Evolutionary conservation across 2,329 filamentous ascomycete genomes (phyloP), one percentile per base, ranked within the genome.

Genomic region (Huntiella omanensis): DNA sequence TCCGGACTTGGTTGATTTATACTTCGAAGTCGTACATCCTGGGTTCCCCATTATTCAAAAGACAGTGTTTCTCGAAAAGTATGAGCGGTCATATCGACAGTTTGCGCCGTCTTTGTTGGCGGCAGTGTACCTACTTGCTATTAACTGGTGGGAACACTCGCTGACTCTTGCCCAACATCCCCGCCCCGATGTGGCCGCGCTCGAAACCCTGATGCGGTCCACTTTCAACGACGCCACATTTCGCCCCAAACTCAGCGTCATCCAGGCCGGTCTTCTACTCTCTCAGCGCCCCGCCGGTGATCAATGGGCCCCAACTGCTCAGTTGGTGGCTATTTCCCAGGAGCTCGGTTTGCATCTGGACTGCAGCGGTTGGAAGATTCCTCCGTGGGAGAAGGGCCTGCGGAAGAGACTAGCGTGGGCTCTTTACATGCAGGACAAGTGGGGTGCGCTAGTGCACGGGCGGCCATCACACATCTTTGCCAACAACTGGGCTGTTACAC

Each of bases 371-470:
- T 94, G 87, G 87, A 83, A 83, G 51, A 88, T 94, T 46, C 83
- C 86, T 22, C 70, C 71, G 0, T 94, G 86, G 85, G 86, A 94
- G 60, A 80, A 82, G 54, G 82, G 84, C 0, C 60, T 94, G 49
- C 72, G 87, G 50, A 91, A 88, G 59, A 75, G 87, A 42, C 71
- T 94, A 37, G 85, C 84, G 1, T 94, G 87, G 86, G 86, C 83
- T 2, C 62, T 93, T 43, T 93, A 91, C 59, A 88, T 92, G 80
- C 85, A 94, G 62, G 87, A 95, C 61, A 92, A 72, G 60, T 93
- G 86, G 86, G 83, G 82, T 12, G 79, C 85, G 2, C 67, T 93
- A 15, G 78, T 91, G 17, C 83, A 92, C 56, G 85, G 85, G 40
- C 77, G 85, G 8, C 86, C 85, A 1, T 91, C 84, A 4, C 85